phyloP scores from a whole-genome alignment of 73 alveolate genomes.

The Paramecium bursaria region DNA sequence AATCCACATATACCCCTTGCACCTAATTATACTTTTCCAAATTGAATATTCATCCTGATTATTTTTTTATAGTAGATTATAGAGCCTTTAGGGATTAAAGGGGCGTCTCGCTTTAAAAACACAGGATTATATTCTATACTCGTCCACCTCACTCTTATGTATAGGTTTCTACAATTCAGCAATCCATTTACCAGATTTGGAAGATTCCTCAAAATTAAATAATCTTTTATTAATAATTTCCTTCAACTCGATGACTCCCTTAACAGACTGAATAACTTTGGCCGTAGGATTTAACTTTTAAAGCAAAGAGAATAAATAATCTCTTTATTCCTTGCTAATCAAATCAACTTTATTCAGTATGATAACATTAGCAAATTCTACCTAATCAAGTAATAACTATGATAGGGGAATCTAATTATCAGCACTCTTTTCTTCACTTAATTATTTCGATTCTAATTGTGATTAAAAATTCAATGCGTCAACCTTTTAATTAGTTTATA shows the following conservation, averaged over 20 bases:
- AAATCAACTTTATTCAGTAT: constrained; percentile 72
- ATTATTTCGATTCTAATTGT: constrained; percentile 49
- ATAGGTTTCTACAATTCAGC: constrained; percentile 66
- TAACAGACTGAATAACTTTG: constrained; percentile 61
- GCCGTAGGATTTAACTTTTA: constrained; percentile 74
- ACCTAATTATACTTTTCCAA: constrained; percentile 65
- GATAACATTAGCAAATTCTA: constrained; percentile 81
- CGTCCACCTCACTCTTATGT: constrained; percentile 75
- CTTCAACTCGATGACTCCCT: constrained; percentile 66
- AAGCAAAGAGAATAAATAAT: constrained; percentile 49
- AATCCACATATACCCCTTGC: constrained; percentile 71
- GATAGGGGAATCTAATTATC: constrained; percentile 56
- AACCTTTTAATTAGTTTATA: not conserved
- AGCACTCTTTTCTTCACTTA: constrained; percentile 56
- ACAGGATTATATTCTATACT: constrained; percentile 72
- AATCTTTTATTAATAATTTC: constrained; percentile 65
- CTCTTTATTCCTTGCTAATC: constrained; percentile 34
- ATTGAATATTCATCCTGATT: not conserved
- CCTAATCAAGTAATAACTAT: constrained; percentile 73
- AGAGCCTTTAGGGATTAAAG: constrained; percentile 68
- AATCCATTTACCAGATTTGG: constrained; percentile 72
- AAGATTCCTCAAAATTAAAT: constrained; percentile 73
- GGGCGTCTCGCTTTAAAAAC: constrained; percentile 72
- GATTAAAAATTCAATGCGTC: constrained; percentile 71
- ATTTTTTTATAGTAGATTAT: constrained; percentile 23